Conservation (phyloP, 208 protist genomes). For the Paratrypanosoma confusum region DNA sequence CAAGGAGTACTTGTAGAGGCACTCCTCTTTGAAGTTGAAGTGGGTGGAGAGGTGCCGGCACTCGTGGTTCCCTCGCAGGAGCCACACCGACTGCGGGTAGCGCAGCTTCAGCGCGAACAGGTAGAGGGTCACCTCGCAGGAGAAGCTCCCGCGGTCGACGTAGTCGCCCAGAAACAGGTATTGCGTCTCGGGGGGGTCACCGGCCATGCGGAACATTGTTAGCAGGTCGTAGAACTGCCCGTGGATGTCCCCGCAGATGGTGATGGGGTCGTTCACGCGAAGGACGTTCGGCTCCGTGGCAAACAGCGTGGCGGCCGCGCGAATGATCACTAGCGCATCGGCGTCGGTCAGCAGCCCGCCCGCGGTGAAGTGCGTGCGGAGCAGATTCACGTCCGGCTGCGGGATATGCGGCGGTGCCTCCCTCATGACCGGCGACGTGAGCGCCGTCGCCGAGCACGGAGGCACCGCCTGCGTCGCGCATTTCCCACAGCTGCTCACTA, state of each 20-base stretch:
- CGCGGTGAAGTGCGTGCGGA: constrained; percentile 18
- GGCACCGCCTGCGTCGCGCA: too few relatives aligned
- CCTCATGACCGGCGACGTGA: constrained; percentile 2
- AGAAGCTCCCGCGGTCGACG: constrained; percentile 53
- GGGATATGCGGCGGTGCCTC: too few relatives aligned
- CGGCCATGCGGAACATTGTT: constrained; percentile 91
- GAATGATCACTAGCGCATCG: constrained; percentile 4
- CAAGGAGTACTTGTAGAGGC: constrained; percentile 48
- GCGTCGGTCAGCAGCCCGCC: constrained; percentile 13
- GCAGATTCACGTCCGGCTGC: constrained; percentile 8
- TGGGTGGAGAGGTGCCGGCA: constrained; percentile 74
- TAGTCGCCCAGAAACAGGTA: constrained; percentile 98
- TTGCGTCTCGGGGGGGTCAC: constrained; percentile 62
- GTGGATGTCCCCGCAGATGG: constrained; percentile 92
- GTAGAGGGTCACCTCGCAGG: constrained; percentile 43
- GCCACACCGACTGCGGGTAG: constrained; percentile 57
- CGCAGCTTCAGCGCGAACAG: constrained; percentile 61
- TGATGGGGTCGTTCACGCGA: constrained; percentile 55
- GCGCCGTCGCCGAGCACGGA: too few relatives aligned
- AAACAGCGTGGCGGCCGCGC: not conserved
- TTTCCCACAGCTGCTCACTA: too few relatives aligned
- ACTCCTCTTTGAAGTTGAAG: constrained; percentile 88
- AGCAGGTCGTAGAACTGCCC: constrained; percentile 96
- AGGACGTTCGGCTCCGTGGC: constrained; percentile 86
- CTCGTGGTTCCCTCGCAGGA: constrained; percentile 90